Percentiles rank a stretch among this genome's conserved stretches.
Conservation (phyloP, 306 rosid genomes). For the Ormosia semicastrata region DNA sequence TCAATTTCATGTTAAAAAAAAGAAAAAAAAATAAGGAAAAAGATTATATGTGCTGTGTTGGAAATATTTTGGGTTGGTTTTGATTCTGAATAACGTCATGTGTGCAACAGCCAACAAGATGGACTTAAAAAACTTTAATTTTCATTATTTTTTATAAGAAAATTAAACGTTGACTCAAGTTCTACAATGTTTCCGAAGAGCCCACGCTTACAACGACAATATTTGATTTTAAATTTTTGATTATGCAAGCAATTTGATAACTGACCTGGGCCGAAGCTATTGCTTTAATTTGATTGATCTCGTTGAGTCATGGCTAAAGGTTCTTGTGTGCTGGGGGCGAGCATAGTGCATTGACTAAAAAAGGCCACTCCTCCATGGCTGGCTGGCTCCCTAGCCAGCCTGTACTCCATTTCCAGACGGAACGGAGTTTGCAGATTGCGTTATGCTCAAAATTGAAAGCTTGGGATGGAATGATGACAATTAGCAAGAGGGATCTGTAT, state of each 20-base stretch:
- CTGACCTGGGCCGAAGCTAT: constrained; percentile 8
- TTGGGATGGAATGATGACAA: too few relatives aligned
- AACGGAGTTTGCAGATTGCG: too few relatives aligned
- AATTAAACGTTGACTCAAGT: neutral
- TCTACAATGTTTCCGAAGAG: neutral
- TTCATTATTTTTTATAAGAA: neutral
- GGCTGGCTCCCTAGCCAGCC: neutral
- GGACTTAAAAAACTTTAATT: neutral
- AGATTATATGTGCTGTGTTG: too few relatives aligned
- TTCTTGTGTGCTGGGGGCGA: neutral
- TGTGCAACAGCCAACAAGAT: too few relatives aligned
- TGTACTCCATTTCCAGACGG: neutral
- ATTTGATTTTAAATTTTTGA: neutral
- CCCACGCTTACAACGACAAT: neutral
- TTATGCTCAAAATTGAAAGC: too few relatives aligned
- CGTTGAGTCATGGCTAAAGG: neutral
- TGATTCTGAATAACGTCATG: too few relatives aligned
- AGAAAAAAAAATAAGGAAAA: too few relatives aligned
- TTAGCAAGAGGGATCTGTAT: neutral
- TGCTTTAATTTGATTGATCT: neutral
- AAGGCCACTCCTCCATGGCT: neutral
- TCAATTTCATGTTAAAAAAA: too few relatives aligned
- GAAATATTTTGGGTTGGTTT: too few relatives aligned
- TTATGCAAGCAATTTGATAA: too few relatives aligned
- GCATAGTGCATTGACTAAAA: neutral